Conservation (phyloP, 805 yeast genomes). For the Ogataea trehalophila region DNA sequence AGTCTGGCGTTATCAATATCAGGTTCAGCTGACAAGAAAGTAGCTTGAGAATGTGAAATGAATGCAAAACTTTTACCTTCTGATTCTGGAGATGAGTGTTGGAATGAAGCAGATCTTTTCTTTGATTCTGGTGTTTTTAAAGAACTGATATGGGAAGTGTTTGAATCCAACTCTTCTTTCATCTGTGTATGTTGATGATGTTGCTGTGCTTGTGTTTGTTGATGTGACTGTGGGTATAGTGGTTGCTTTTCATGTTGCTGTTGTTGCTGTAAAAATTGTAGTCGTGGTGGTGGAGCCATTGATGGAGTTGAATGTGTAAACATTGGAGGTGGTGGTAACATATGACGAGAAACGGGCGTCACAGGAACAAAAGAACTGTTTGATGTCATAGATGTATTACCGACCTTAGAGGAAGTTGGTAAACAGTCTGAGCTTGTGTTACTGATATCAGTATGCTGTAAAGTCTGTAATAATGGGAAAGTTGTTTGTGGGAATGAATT, state of each 20-base stretch:
- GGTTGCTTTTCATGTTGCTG: background rate
- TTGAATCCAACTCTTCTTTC: background rate
- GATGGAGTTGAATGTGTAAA: constrained; percentile 18
- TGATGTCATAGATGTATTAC: constrained; percentile 4
- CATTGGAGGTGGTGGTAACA: constrained; percentile 20
- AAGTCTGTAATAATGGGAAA: constrained; percentile 1
- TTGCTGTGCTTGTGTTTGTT: background rate
- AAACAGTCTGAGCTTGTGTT: background rate
- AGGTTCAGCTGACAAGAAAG: constrained; percentile 81
- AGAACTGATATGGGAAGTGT: background rate
- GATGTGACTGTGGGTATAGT: background rate
- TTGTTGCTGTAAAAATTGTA: constrained; percentile 2
- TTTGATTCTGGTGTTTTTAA: constrained; percentile 3
- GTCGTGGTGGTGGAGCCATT: constrained; percentile 8
- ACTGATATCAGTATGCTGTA: background rate
- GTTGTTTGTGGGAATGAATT: constrained; percentile 14
- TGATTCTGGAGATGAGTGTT: constrained; percentile 15
- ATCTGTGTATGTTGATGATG: background rate
- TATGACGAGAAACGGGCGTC: constrained; percentile 17
- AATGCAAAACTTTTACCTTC: constrained; percentile 62
- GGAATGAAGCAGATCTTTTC: constrained; percentile 5
- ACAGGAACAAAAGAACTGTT: constrained; percentile 13
- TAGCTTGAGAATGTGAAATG: constrained; percentile 87
- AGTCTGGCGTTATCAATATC: constrained; percentile 84
- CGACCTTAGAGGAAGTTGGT: background rate